A percentile compares a stretch with the other conserved stretches of the same genome.
These are phyloP conservation scores for Aegilops speltoides DNA, from an alignment of 176 grass and related monocot species.

Conservation along the genomic window DNA sequence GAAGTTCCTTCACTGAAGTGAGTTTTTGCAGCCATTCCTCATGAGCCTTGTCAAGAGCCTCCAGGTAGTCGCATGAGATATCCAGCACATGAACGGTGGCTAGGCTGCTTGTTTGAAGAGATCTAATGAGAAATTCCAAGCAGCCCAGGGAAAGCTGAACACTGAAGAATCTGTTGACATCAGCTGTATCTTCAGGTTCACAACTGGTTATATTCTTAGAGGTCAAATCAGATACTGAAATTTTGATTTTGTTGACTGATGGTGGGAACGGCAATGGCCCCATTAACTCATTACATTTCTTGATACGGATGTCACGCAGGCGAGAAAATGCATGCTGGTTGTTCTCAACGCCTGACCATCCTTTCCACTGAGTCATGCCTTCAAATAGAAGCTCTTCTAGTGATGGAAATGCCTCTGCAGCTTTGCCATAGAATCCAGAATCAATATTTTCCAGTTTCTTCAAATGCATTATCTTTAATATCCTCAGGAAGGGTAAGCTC, in stretches of 20 bases:
- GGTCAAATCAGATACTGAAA: background rate
- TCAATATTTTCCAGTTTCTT: too few relatives aligned
- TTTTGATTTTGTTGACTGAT: background rate
- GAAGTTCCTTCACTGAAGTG: conserved; percentile 15
- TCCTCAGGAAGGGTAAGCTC: too few relatives aligned
- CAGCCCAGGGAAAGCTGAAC: background rate
- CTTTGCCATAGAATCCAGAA: too few relatives aligned
- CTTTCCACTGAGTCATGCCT: conserved; percentile 13
- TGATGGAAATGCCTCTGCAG: too few relatives aligned
- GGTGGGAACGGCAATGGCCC: conserved; percentile 1
- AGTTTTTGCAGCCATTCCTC: conserved; percentile 35
- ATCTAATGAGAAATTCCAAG: background rate
- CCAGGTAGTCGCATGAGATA: background rate
- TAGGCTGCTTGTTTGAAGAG: background rate
- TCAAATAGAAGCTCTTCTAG: too few relatives aligned
- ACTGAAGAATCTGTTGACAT: background rate
- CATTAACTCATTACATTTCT: background rate
- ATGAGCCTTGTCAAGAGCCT: background rate
- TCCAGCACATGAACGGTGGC: background rate
- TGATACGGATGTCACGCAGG: background rate
- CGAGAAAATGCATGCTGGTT: background rate
- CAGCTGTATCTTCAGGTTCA: background rate
- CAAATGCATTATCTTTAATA: too few relatives aligned
- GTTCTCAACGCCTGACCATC: background rate
- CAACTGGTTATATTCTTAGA: background rate